These are phyloP conservation scores for Didymella sp. DNA, from an alignment of 2,329 filamentous ascomycete genomes.

Conservation along the genomic window DNA sequence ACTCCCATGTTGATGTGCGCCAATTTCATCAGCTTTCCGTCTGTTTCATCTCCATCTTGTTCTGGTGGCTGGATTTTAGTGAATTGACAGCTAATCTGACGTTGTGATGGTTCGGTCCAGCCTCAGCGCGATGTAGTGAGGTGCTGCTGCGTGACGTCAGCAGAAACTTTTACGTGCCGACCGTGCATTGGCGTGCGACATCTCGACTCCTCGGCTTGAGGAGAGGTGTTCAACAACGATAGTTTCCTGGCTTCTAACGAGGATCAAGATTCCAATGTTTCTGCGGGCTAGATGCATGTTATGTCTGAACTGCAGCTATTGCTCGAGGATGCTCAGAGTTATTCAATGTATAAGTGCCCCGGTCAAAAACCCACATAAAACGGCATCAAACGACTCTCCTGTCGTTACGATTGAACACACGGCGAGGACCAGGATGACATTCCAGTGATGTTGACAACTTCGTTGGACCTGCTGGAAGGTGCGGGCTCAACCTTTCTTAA, in stretches of 20 bases:
- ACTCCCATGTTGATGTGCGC: neutral
- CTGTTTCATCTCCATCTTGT: neutral
- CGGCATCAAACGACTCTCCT: neutral
- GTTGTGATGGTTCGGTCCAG: constrained; percentile 1
- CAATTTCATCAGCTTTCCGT: neutral
- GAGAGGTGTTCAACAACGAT: neutral
- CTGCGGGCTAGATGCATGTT: neutral
- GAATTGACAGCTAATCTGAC: neutral
- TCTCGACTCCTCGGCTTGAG: constrained; percentile 1
- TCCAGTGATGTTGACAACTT: neutral
- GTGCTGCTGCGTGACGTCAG: constrained; percentile 21
- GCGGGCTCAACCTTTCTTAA: neutral
- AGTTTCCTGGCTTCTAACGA: neutral
- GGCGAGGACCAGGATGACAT: neutral
- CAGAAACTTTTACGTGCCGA: constrained; percentile 18
- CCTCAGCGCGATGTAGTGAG: neutral
- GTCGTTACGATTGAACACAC: neutral
- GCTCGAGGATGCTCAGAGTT: neutral
- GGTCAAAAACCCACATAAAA: too few species aligned
- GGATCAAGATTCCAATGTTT: too few species aligned
- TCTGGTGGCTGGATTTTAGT: neutral
- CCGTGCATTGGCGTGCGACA: constrained; percentile 14
- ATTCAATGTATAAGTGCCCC: neutral
- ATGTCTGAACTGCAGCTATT: neutral
- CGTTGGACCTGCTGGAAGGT: neutral